Conservation (phyloP, 2,329 filamentous ascomycete species). For the Penicillium digitatum region DNA sequence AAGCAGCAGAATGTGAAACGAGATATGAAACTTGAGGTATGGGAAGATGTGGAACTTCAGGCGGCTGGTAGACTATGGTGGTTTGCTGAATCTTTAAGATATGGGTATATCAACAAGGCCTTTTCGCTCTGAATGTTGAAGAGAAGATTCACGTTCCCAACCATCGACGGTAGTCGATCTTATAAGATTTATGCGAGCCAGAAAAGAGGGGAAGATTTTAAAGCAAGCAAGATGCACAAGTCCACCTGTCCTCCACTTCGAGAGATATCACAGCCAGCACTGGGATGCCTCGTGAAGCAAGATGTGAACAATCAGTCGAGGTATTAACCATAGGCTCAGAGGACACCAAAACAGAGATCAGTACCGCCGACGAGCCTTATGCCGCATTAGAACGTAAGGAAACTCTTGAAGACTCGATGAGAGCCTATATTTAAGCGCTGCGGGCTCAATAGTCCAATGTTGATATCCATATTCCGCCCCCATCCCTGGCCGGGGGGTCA, state of each 20-base stretch:
- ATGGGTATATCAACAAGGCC: slow-evolving; percentile 8
- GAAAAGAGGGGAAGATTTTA: slow-evolving; percentile 11
- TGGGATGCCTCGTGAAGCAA: slow-evolving; percentile 36
- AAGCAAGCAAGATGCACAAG: slow-evolving; percentile 22
- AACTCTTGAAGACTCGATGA: slow-evolving; percentile 27
- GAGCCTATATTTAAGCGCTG: slow-evolving; percentile 39
- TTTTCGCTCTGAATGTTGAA: not conserved
- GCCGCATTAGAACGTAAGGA: slow-evolving; percentile 27
- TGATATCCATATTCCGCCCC: slow-evolving; percentile 32
- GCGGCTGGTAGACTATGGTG: slow-evolving; percentile 11
- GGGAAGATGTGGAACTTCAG: slow-evolving; percentile 5
- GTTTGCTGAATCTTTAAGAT: slow-evolving; percentile 1
- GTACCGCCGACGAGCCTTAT: slow-evolving; percentile 31
- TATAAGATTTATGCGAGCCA: slow-evolving; percentile 16
- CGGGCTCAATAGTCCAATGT: slow-evolving; percentile 23
- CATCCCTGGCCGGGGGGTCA: slow-evolving; percentile 28
- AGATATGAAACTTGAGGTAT: slow-evolving; percentile 17
- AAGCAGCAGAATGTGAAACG: slow-evolving; percentile 27
- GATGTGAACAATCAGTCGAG: slow-evolving; percentile 24
- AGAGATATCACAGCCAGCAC: slow-evolving; percentile 25
- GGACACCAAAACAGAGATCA: slow-evolving; percentile 23
- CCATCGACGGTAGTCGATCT: slow-evolving; percentile 9
- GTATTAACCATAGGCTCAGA: slow-evolving; percentile 33
- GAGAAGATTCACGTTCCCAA: slow-evolving; percentile 4
- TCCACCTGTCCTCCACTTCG: slow-evolving; percentile 24